These are phyloP conservation scores for Arbutus unedo DNA, from an alignment of 148 eudicot genomes.

Conservation along the genomic window DNA sequence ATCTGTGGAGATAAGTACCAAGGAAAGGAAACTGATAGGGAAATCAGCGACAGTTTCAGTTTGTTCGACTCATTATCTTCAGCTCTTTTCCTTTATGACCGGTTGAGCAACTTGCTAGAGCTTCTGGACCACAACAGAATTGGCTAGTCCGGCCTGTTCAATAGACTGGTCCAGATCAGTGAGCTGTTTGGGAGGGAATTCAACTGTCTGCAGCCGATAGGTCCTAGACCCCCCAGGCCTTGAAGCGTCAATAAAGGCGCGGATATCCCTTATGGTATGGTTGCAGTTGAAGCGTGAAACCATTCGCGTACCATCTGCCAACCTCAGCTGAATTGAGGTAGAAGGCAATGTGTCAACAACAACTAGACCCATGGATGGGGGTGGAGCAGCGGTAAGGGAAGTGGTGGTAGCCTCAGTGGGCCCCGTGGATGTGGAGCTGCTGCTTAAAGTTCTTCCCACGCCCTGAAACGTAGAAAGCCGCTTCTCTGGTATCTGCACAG, in stretches of 20 bases:
- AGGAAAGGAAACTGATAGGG: background rate
- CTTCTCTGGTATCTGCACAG: conserved; percentile 52
- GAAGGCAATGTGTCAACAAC: conserved; percentile 56
- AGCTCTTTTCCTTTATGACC: background rate
- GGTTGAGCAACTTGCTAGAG: conserved; percentile 22
- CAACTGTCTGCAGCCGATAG: conserved; percentile 67
- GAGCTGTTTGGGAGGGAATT: conserved; percentile 82
- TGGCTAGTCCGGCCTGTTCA: conserved; percentile 75
- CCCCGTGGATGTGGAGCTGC: conserved; percentile 25
- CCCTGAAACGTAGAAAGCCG: conserved; percentile 54
- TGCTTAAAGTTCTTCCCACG: conserved; percentile 61
- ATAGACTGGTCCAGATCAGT: conserved; percentile 67
- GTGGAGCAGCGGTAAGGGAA: conserved; percentile 38
- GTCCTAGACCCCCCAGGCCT: conserved; percentile 55
- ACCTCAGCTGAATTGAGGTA: conserved; percentile 74
- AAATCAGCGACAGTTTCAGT: background rate
- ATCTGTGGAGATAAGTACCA: background rate
- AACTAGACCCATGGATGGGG: conserved; percentile 52
- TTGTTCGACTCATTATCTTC: background rate
- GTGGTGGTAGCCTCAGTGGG: conserved; percentile 20
- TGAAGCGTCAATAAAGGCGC: conserved; percentile 67
- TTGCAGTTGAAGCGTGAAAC: conserved; percentile 66
- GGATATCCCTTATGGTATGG: conserved; percentile 66
- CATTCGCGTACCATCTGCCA: conserved; percentile 86
- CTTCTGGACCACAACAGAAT: conserved; percentile 82